Evolutionary conservation across 2,329 filamentous ascomycete species (phyloP), one percentile per base, ranked within the genome.

Genomic region (Myriosclerotinia scirpicola): DNA sequence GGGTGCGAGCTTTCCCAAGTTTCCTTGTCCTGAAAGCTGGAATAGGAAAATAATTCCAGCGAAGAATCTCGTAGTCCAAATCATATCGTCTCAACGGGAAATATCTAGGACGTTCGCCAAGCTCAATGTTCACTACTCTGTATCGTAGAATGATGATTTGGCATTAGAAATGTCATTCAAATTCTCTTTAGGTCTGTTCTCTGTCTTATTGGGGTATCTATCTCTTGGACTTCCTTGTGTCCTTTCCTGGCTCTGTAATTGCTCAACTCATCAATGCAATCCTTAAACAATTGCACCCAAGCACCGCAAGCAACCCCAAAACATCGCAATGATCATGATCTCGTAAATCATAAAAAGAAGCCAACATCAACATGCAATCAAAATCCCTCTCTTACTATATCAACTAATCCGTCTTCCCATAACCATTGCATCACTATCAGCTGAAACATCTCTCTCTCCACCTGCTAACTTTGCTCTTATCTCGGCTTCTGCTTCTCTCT

Each of bases 361-460:
- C n/a, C 95, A 99, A 79, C 85, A 98, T 72, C 89, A 92, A 74
- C 92, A 96, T 80, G 93, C 93, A 68, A 94, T 93, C 71, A 97
- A 95, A 95, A 83, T 89, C 92, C 77, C 81, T 97, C 66, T 81
- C 80, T 75, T 87, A 86, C 80, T 82, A 80, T 71, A 65, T 79
- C 76, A 87, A 75, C 83, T 86, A 66, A 81, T 78, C 71, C 83
- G 79, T 73, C 80, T 81, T 65, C 83, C 83, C 63, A 79, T 72
- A 20, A 79, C 67, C 70, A 74, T 71, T 22, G 64, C 69, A 26
- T 69, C 69, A 34, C 64, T 69, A 63, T 73, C 71, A 44, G 66
- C 67, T 30, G 65, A 42, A 15, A 58, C 55, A 15, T 59, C 54
- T 36, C 48, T 59, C 7, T 70, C 70, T n/a, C 58, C 71, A n/a